Conservation (phyloP, 2,329 filamentous ascomycete genomes). For the Arthrinium puccinioides region DNA sequence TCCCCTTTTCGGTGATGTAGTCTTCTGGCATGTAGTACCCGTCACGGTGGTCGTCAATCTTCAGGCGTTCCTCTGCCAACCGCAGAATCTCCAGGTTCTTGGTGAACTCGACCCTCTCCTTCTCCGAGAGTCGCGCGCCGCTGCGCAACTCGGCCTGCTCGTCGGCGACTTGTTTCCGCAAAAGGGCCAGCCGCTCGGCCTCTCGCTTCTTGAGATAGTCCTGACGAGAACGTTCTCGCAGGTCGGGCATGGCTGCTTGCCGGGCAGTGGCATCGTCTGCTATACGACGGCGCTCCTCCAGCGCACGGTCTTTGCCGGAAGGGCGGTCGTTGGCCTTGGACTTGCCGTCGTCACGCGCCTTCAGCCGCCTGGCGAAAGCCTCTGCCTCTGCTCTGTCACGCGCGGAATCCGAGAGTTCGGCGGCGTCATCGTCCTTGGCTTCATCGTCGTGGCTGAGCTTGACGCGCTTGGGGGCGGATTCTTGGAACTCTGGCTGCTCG, state of each 20-base stretch:
- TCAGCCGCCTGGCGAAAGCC: slow-evolving; percentile 70
- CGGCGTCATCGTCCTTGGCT: slow-evolving; percentile 25
- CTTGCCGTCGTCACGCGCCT: slow-evolving; percentile 61
- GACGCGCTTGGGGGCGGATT: slow-evolving; percentile 64
- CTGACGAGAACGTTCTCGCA: slow-evolving; percentile 79
- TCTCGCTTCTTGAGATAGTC: slow-evolving; percentile 93
- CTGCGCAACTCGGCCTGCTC: slow-evolving; percentile 76
- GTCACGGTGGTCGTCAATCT: slow-evolving; percentile 86
- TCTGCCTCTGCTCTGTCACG: slow-evolving; percentile 69
- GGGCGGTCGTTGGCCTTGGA: slow-evolving; percentile 49
- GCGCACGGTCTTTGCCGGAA: slow-evolving; percentile 37
- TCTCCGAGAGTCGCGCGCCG: slow-evolving; percentile 65
- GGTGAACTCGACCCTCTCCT: slow-evolving; percentile 81
- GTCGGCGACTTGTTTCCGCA: slow-evolving; percentile 84
- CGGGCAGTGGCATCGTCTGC: slow-evolving; percentile 62
- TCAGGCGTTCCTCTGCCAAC: slow-evolving; percentile 75
- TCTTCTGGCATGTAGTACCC: slow-evolving; percentile 92
- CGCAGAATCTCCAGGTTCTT: slow-evolving; percentile 78
- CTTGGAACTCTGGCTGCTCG: slow-evolving; percentile 52
- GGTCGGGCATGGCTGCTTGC: slow-evolving; percentile 66
- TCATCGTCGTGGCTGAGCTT: slow-evolving; percentile 53
- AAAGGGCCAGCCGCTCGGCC: slow-evolving; percentile 73
- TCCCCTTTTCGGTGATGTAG: slow-evolving; percentile 89
- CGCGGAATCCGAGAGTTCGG: slow-evolving; percentile 53
- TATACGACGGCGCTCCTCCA: slow-evolving; percentile 53